These are phyloP conservation scores for Mucor plumbeus DNA, from an alignment of 371 early-diverging fungal genomes.

Conservation along the genomic window DNA sequence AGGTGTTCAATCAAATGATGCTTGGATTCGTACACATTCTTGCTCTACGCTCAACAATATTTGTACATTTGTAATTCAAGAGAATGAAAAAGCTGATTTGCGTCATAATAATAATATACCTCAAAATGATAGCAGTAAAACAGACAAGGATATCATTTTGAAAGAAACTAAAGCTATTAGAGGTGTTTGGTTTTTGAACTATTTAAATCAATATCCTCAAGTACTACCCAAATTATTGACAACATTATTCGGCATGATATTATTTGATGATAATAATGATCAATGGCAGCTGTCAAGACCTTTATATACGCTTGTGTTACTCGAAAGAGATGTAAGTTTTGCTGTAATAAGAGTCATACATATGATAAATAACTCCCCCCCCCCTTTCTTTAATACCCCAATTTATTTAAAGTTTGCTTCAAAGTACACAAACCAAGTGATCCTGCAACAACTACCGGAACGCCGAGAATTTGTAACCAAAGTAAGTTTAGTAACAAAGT, in stretches of 20 bases:
- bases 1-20: slow-evolving; percentile 53
- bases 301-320: slow-evolving; percentile 74
- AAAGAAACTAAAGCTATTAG: not conserved
- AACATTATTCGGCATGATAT: slow-evolving; percentile 68
- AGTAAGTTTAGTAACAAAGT: slow-evolving; percentile 37
- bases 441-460: slow-evolving; percentile 73
- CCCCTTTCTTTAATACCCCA: not conserved
- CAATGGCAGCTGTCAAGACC: slow-evolving; percentile 87
- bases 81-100: slow-evolving; percentile 46
- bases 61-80: slow-evolving; percentile 68
- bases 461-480: slow-evolving; percentile 68
- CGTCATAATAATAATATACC: not conserved
- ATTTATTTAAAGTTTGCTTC: slow-evolving; percentile 57
- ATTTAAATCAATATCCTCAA: slow-evolving; percentile 53
- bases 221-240: slow-evolving; percentile 63
- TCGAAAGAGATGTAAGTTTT: slow-evolving; percentile 67
- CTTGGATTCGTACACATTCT: slow-evolving; percentile 62
- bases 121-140: not conserved
- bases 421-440: slow-evolving; percentile 68
- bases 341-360: not conserved
- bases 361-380: not conserved
- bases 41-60: slow-evolving; percentile 75
- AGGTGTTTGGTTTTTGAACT: slow-evolving; percentile 51
- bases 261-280: slow-evolving; percentile 79
- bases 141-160: slow-evolving; percentile 6